A percentile compares a stretch with the other conserved stretches of the same genome.
Evolutionary conservation across 768 basidiomycete species (phyloP).

Genomic region (Pisolithus sp.): DNA sequence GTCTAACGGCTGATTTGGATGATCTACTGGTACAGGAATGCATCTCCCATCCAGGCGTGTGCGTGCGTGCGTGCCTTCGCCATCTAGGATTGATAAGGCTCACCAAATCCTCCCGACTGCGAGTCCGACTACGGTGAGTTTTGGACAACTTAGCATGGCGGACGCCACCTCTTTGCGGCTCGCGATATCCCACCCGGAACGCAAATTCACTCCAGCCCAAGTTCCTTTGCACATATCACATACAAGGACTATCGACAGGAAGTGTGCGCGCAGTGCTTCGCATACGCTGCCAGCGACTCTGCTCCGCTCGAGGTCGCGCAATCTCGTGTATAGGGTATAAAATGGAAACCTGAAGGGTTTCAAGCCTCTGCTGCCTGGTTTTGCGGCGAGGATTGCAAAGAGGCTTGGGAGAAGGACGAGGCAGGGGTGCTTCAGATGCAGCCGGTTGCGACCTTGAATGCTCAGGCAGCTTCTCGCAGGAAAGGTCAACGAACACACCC

Average conservation of each 20-base stretch:
- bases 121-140: slow-evolving; percentile 16
- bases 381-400: slow-evolving; percentile 45
- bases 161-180: slow-evolving; percentile 48
- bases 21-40: slow-evolving; percentile 20
- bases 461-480: slow-evolving; percentile 22
- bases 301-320: slow-evolving; percentile 8
- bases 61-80: too few species aligned
- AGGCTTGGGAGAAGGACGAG: slow-evolving; percentile 35
- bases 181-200: slow-evolving; percentile 36
- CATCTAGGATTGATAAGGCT: too few species aligned
- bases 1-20: too few species aligned
- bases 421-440: slow-evolving; percentile 26
- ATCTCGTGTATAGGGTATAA: slow-evolving; percentile 41
- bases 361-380: slow-evolving; percentile 46
- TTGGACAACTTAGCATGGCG: slow-evolving; percentile 38
- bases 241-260: slow-evolving; percentile 60
- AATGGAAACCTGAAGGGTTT: slow-evolving; percentile 21
- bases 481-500: slow-evolving; percentile 13
- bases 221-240: slow-evolving; percentile 52
- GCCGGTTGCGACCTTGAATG: slow-evolving; percentile 32
- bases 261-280: slow-evolving; percentile 60
- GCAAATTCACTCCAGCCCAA: slow-evolving; percentile 36
- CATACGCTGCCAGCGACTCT: slow-evolving; percentile 39
- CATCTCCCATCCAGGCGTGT: neutral
- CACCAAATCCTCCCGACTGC: neutral